Evolutionary conservation across 768 basidiomycete species (phyloP), one percentile per base, ranked within the genome.

Genomic region (Boletus tomentosulus): DNA sequence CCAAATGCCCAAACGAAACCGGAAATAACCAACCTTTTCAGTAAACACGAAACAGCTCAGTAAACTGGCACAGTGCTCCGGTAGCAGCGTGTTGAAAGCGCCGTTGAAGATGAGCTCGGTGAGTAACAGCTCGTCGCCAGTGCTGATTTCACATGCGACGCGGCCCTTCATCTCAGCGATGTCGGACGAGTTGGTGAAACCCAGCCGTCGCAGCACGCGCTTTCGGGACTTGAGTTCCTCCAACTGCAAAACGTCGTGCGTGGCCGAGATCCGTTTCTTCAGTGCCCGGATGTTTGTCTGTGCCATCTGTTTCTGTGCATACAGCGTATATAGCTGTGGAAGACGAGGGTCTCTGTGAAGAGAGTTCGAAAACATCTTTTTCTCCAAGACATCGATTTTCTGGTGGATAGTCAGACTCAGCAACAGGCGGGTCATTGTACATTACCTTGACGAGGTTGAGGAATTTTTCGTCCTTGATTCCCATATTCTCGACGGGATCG

Each of bases 21-120:
- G 24, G 31, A 12, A 12, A 15, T 13, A 13, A 55, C 75, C 24
- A 52, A 89, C 96, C 84, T 98, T 98, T 71, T 99, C 97, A 4
- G 86, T 81, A 71, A 98, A 98, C 33, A 99, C 97, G 66, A 99
- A 99, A 66, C 96, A 98, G 64, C 93, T 96, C 15, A 98, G 75
- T n/a, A 99, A 68, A 2, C 92, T 89, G 0, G 96, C 95, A 64
- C 87, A 92, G 53, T 98, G 92, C 62, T 98, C 95, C 0, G 97
- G 96, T 1, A 80, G 75, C 46, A 99, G 70, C 3, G 89, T 68
- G 64, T 97, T 98, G 79, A 99, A 99, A 22, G 85, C 88, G 53
- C 97, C 97, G 56, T 97, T 93, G 78, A 99, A 98, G 55, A 99
- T 87, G 64, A 99, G 80, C 71, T 98, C 97, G 1, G 97, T 99